Evolutionary conservation across 345 rosid genomes (phyloP).

Genomic region (Excoecaria agallocha): DNA sequence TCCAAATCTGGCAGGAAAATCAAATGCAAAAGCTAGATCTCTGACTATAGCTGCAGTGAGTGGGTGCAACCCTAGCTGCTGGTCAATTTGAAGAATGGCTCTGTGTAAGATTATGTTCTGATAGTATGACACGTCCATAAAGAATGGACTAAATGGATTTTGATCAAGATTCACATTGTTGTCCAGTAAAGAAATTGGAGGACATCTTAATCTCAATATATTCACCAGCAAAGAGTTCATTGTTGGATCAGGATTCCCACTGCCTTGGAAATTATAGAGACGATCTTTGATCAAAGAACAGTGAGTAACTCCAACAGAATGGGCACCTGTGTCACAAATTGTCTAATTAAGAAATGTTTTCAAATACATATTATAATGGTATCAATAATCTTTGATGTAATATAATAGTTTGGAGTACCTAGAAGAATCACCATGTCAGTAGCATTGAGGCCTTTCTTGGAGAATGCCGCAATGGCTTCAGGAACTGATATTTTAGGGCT

Average conservation of each 20-base stretch:
- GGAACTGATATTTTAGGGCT: constrained; percentile 45
- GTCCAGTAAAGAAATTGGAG: constrained; percentile 16
- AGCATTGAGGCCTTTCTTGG: constrained; percentile 31
- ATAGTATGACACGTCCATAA: constrained; percentile 30
- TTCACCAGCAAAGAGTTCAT: constrained; percentile 31
- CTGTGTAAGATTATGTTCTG: constrained; percentile 23
- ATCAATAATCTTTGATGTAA: not conserved
- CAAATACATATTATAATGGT: not conserved
- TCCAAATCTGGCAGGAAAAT: constrained; percentile 32
- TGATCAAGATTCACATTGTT: constrained; percentile 34
- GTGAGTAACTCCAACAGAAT: constrained; percentile 48
- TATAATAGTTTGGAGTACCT: constrained; percentile 30
- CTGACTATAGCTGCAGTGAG: constrained; percentile 24
- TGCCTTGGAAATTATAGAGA: constrained; percentile 37
- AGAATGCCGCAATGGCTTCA: constrained; percentile 42
- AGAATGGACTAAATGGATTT: constrained; percentile 19
- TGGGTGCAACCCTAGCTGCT: constrained; percentile 28
- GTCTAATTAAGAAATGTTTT: too few species aligned
- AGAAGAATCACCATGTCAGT: constrained; percentile 58
- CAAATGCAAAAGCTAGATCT: constrained; percentile 21
- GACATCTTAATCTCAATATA: constrained; percentile 33
- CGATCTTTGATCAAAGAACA: constrained; percentile 44
- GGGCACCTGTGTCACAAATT: constrained; percentile 38
- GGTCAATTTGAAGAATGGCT: constrained; percentile 39
- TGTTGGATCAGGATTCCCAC: constrained; percentile 34